These are phyloP conservation scores for Eucalyptus shirleyi DNA, from an alignment of 345 rosid species.

Conservation along the genomic window DNA sequence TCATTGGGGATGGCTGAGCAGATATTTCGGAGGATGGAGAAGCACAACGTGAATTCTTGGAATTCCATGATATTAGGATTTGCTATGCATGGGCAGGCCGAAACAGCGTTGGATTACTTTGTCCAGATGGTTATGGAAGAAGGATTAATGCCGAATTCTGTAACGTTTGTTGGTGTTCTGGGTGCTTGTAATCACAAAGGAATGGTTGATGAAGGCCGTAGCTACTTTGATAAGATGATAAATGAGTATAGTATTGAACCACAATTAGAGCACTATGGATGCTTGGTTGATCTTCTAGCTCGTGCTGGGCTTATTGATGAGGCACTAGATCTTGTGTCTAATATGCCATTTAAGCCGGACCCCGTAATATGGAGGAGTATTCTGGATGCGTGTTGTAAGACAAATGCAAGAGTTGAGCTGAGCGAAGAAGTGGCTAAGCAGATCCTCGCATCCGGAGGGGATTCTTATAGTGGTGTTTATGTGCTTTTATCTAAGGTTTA, in stretches of 20 bases:
- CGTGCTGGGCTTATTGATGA: conserved; percentile 62
- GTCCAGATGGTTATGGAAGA: conserved; percentile 18
- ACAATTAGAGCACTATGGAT: conserved; percentile 70
- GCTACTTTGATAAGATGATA: conserved; percentile 55
- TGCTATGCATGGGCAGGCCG: conserved; percentile 62
- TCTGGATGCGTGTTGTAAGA: conserved; percentile 70
- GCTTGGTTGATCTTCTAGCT: conserved; percentile 62
- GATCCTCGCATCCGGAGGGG: conserved; percentile 27
- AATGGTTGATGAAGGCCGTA: conserved; percentile 45
- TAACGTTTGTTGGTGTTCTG: conserved; percentile 55
- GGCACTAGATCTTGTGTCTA: conserved; percentile 47
- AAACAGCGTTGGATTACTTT: conserved; percentile 36
- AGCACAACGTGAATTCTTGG: conserved; percentile 61
- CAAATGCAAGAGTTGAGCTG: conserved; percentile 37
- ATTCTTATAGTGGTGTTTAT: conserved; percentile 41
- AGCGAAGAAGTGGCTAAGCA: conserved; percentile 58
- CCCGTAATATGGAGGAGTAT: conserved; percentile 80
- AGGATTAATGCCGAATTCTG: conserved; percentile 34
- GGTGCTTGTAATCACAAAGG: conserved; percentile 67
- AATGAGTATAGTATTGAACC: conserved; percentile 43
- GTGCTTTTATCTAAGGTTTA: conserved; percentile 68
- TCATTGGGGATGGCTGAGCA: conserved; percentile 43
- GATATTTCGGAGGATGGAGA: conserved; percentile 49
- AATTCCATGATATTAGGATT: conserved; percentile 66
- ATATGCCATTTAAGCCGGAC: conserved; percentile 73